These are phyloP conservation scores for Globisporangium iwayamae DNA, from an alignment of 352 stramenopile species.

Conservation along the genomic window DNA sequence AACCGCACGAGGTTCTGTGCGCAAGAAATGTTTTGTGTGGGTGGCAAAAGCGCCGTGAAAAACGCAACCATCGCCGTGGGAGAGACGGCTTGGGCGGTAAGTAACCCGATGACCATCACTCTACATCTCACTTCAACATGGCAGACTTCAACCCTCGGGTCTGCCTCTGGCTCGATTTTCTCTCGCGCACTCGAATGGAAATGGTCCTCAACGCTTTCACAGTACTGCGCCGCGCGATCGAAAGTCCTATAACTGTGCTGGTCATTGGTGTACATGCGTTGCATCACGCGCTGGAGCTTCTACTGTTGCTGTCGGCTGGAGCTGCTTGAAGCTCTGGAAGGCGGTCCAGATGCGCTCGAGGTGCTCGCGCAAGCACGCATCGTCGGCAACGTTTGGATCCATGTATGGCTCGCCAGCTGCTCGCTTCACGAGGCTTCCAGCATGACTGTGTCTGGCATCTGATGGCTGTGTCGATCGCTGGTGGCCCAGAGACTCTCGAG, in stretches of 20 bases:
- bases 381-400: background rate
- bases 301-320: background rate
- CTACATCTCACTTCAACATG: too few species aligned
- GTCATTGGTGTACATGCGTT: background rate
- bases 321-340: slow-evolving; percentile 20
- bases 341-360: slow-evolving; percentile 34
- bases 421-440: background rate
- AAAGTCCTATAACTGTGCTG: background rate
- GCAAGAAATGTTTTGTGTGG: too few species aligned
- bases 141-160: too few species aligned
- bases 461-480: background rate
- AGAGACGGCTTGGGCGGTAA: too few species aligned
- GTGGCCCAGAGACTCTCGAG: background rate
- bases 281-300: background rate
- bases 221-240: too few species aligned
- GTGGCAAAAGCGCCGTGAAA: too few species aligned
- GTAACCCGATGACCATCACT: too few species aligned
- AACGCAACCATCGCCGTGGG: too few species aligned
- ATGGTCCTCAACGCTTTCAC: too few species aligned
- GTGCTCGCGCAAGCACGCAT: slow-evolving; percentile 27
- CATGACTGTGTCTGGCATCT: background rate
- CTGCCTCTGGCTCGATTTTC: too few species aligned
- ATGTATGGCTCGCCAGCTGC: background rate
- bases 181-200: too few species aligned
- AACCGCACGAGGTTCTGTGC: background rate